Evolutionary conservation across 352 stramenopile genomes (phyloP).

Genomic region (Phytophthora constricta): DNA sequence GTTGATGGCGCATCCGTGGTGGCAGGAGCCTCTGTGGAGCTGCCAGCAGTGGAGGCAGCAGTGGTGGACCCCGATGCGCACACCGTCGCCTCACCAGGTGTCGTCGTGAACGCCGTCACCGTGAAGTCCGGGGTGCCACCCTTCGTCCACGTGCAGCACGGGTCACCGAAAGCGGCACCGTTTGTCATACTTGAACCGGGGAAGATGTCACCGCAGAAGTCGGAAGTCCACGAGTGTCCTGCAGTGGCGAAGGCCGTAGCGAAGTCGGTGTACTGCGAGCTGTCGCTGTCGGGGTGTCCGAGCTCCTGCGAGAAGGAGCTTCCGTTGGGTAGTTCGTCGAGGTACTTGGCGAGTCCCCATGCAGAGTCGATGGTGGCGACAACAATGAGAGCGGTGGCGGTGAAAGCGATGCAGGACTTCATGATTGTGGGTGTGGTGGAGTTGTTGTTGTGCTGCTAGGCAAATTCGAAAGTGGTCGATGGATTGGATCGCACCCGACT

Average conservation of each 20-base stretch:
- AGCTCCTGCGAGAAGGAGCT: conserved; percentile 39
- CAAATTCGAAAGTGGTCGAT: conserved; percentile 9
- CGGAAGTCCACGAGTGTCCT: conserved; percentile 16
- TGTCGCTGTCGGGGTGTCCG: conserved; percentile 32
- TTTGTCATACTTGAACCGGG: conserved; percentile 19
- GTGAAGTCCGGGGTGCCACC: conserved; percentile 30
- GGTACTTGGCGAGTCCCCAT: conserved; percentile 15
- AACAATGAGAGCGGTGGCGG: conserved; percentile 14
- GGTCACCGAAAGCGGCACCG: conserved; percentile 45
- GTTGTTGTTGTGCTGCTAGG: not conserved
- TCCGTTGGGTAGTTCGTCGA: conserved; percentile 43
- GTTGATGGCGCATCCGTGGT: not conserved
- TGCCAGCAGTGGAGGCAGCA: not conserved
- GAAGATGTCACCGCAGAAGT: conserved; percentile 13
- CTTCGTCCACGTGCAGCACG: conserved; percentile 41
- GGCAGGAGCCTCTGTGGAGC: not conserved
- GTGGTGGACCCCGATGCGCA: conserved; percentile 3
- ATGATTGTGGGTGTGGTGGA: conserved; percentile 2
- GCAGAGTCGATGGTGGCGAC: conserved; percentile 8
- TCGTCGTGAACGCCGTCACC: conserved; percentile 26
- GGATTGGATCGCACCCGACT: no score
- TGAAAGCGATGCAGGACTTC: conserved; percentile 8
- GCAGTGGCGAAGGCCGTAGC: conserved; percentile 30
- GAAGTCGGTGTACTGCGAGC: conserved; percentile 34
- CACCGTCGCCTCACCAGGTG: conserved; percentile 7